Conservation (phyloP, 495 filamentous ascomycete species). For the Apodospora peruviana region DNA sequence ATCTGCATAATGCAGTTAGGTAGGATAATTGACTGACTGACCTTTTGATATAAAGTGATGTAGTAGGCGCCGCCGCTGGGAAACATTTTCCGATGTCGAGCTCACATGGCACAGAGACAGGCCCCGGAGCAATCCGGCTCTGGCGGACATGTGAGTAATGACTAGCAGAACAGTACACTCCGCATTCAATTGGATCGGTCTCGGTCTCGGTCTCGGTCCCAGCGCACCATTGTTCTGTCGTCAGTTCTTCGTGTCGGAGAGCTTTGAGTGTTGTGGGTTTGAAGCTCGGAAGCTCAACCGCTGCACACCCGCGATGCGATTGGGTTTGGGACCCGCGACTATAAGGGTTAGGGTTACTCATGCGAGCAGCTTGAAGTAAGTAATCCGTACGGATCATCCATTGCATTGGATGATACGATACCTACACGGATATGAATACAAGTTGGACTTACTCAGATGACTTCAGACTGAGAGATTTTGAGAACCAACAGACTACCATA, state of each 20-base stretch:
- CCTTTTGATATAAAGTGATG: conserved; percentile 27
- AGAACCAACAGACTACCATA: too few species aligned
- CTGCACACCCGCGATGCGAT: not conserved
- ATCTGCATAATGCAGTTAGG: too few species aligned
- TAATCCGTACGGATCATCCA: too few species aligned
- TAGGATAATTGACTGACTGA: too few species aligned
- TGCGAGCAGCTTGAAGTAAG: too few species aligned
- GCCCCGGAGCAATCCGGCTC: conserved; percentile 13
- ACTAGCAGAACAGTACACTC: not conserved
- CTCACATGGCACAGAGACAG: conserved; percentile 15
- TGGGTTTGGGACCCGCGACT: not conserved
- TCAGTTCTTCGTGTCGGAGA: not conserved
- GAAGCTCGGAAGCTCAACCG: not conserved
- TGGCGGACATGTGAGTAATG: conserved; percentile 19
- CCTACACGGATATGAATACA: too few species aligned
- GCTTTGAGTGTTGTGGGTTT: not conserved
- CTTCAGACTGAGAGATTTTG: too few species aligned
- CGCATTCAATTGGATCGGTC: conserved; percentile 8
- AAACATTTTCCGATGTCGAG: not conserved
- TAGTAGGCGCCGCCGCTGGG: conserved; percentile 21
- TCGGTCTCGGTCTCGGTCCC: not conserved
- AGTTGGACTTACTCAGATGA: too few species aligned
- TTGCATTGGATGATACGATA: too few species aligned
- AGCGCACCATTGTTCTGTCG: not conserved
- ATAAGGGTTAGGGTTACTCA: conserved; percentile 9